Conservation (phyloP, 352 stramenopile genomes). For the Pythium phragmiticola region DNA sequence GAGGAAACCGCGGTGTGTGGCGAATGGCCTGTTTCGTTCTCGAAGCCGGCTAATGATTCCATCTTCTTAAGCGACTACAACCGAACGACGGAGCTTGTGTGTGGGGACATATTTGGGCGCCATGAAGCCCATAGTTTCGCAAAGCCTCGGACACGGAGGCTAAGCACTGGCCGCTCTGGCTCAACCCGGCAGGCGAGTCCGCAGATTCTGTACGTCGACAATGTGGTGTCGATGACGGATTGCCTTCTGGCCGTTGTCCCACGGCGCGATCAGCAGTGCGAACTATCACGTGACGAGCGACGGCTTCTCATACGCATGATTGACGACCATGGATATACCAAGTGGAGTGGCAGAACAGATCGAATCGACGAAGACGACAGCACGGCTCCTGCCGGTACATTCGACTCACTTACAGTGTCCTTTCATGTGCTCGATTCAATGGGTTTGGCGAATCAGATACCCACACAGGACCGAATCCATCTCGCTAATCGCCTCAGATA, state of each 20-base stretch:
- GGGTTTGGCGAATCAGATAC: conserved; percentile 23
- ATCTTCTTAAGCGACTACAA: conserved; percentile 39
- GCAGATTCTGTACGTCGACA: conserved; percentile 26
- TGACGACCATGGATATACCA: conserved; percentile 21
- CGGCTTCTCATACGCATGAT: conserved; percentile 27
- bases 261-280: conserved; percentile 3
- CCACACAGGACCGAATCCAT: conserved; percentile 25
- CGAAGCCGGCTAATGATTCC: conserved; percentile 30
- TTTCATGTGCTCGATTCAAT: conserved; percentile 35
- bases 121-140: conserved; percentile 7
- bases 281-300: conserved; percentile 24
- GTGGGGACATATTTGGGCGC: conserved; percentile 30
- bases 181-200: not conserved
- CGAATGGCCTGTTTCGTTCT: conserved; percentile 17
- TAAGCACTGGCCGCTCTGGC: not conserved
- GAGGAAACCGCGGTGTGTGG: not conserved
- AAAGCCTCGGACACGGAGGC: not conserved
- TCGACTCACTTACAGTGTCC: conserved; percentile 27
- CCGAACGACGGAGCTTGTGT: conserved; percentile 24
- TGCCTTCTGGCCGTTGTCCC: conserved; percentile 36
- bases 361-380: conserved; percentile 1
- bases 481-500: conserved; percentile 30
- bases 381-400: not conserved
- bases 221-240: conserved; percentile 40
- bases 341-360: not conserved